phyloP scores from a whole-genome alignment of 306 rosid genomes.

The Pyrus bretschneideri region DNA sequence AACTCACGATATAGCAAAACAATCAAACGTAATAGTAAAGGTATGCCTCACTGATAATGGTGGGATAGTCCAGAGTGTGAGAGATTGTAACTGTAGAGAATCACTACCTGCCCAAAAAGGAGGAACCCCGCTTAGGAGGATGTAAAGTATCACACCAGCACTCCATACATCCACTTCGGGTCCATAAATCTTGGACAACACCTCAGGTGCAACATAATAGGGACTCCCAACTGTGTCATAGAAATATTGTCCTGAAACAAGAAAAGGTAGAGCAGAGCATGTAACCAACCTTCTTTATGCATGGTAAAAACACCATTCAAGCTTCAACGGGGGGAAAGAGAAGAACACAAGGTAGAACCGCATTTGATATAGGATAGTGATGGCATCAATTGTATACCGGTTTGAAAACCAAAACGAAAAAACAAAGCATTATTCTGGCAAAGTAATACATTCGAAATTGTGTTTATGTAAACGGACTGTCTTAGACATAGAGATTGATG shows the following conservation, averaged over 20 bases:
- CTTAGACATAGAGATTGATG: not conserved
- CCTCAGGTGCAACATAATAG: slow-evolving; percentile 87
- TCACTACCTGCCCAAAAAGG: slow-evolving; percentile 90
- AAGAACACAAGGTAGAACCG: not conserved
- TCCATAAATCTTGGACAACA: slow-evolving; percentile 68
- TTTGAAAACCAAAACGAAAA: not conserved
- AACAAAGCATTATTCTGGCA: not conserved
- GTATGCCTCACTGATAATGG: not conserved
- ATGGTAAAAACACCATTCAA: not conserved
- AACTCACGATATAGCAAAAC: slow-evolving; percentile 1
- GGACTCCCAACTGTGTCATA: slow-evolving; percentile 83
- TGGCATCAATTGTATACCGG: not conserved
- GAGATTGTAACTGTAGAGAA: slow-evolving; percentile 13
- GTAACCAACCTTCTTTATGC: not conserved
- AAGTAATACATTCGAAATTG: not conserved
- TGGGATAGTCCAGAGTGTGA: not conserved
- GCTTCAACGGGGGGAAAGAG: not conserved
- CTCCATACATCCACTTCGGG: slow-evolving; percentile 92
- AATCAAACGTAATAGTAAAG: not conserved
- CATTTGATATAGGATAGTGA: no score
- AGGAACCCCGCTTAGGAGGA: slow-evolving; percentile 82
- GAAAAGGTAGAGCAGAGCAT: slow-evolving; percentile 7
- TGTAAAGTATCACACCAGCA: slow-evolving; percentile 90
- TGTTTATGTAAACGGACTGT: not conserved
- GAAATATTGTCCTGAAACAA: slow-evolving; percentile 57